Conservation (phyloP, 2,329 filamentous ascomycete species). For the Fusarium cicatricum region DNA sequence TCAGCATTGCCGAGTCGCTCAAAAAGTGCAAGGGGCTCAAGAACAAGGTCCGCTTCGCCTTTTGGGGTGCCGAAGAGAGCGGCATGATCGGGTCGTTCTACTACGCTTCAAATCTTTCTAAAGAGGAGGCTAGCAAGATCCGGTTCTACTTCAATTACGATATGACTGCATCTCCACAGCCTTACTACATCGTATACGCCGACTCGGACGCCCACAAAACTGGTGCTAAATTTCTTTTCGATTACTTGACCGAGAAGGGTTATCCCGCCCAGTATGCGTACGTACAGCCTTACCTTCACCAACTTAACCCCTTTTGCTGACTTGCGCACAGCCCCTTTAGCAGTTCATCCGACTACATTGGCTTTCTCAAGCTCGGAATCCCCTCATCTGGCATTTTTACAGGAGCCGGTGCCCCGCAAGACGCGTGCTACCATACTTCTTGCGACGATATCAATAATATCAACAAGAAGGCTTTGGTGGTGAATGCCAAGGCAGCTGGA, state of each 20-base stretch:
- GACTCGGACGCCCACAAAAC: slow-evolving; percentile 49
- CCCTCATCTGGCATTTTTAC: slow-evolving; percentile 51
- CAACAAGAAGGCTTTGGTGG: slow-evolving; percentile 48
- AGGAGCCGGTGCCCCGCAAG: slow-evolving; percentile 45
- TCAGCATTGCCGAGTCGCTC: slow-evolving; percentile 47
- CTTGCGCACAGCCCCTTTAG: slow-evolving; percentile 45
- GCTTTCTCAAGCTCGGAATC: slow-evolving; percentile 50
- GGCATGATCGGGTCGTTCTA: slow-evolving; percentile 52
- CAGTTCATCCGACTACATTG: slow-evolving; percentile 49
- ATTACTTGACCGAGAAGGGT: slow-evolving; percentile 45
- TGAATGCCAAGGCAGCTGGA: slow-evolving; percentile 56
- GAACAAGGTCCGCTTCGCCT: slow-evolving; percentile 53
- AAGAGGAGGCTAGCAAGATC: slow-evolving; percentile 59
- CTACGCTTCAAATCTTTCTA: slow-evolving; percentile 48
- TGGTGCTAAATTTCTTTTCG: slow-evolving; percentile 45
- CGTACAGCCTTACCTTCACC: background rate
- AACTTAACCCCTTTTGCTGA: too few relatives aligned
- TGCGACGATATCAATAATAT: slow-evolving; percentile 52
- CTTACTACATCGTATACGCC: slow-evolving; percentile 50
- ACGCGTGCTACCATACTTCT: slow-evolving; percentile 49
- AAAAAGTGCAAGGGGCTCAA: slow-evolving; percentile 47
- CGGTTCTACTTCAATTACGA: slow-evolving; percentile 75
- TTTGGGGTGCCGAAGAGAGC: slow-evolving; percentile 53
- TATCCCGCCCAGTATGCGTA: slow-evolving; percentile 38
- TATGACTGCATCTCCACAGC: slow-evolving; percentile 65